Evolutionary conservation across 805 yeast species (phyloP), one percentile per base, ranked within the genome.

Genomic region (Cyberlindnera suaveolens): DNA sequence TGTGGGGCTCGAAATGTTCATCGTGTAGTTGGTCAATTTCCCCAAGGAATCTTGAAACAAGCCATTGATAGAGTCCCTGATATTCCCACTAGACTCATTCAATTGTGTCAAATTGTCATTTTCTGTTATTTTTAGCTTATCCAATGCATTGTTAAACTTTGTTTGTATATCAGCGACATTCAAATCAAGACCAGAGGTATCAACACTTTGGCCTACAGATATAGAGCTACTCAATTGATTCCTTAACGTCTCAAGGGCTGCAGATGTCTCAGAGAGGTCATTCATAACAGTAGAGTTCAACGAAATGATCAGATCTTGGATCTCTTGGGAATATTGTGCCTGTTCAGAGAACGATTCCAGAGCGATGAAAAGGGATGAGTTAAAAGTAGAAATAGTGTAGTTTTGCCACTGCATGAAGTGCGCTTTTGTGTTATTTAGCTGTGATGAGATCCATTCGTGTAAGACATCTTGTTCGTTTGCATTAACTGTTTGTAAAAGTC

Each of bases 121-220:
- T 8, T 20, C 34, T 10, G 14, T 13, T 13, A 40, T 7, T n/a
- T 6, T 8, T 16, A 42, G 13, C 14, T 29, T 23, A 6, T 15
- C 19, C 20, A 34, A 16, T 7, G 32, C 7, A 7, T 14, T 11
- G 4, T n/a, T 18, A 18, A 42, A 39, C 3, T 38, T 32, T 13
- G 11, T 9, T 9, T 20, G 27, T n/a, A 42, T n/a, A 10, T 23
- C 33, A 14, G 27, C 6, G n/a, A 36, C 30, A 34, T 43, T 29
- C 20, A 46, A 36, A 18, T n/a, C 27, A 27, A 43, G n/a, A 11
- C 23, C 40, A 37, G 18, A 15, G 5, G 39, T 20, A 32, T 47
- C 40, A 6, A 47, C 13, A 17, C 31, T 33, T 3, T 31, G 16
- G 1, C 48, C 48, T 6, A 47, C 32, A 8, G 45, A 37, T 35